Percentiles rank a stretch among this genome's conserved stretches.
Conservation (phyloP, 2,329 filamentous ascomycete species). For the Magnaporthiopsis incrustans region DNA sequence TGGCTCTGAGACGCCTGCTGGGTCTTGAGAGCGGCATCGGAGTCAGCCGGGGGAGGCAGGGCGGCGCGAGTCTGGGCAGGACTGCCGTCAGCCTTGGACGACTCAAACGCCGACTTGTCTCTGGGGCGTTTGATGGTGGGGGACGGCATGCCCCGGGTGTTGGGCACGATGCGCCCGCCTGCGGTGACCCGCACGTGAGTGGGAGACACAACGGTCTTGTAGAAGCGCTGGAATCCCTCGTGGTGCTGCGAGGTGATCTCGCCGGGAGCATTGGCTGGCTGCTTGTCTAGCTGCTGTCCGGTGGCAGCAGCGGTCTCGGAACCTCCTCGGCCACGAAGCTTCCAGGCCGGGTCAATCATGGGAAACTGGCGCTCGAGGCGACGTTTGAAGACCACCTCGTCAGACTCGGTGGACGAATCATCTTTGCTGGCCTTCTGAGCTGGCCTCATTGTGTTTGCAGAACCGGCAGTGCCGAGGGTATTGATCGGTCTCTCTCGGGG, state of each 20-base stretch:
- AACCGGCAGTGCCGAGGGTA: not conserved
- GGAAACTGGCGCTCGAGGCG: conserved; percentile 20
- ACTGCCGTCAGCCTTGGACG: conserved; percentile 14
- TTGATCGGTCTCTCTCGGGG: conserved; percentile 2
- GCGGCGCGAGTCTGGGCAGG: conserved; percentile 9
- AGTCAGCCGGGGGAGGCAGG: conserved; percentile 7
- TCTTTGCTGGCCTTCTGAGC: conserved; percentile 18
- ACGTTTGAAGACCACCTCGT: conserved; percentile 21
- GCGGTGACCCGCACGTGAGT: conserved; percentile 61
- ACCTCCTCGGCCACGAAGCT: conserved; percentile 37
- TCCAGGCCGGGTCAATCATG: conserved; percentile 24
- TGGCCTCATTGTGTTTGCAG: conserved; percentile 2
- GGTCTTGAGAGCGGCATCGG: conserved; percentile 1
- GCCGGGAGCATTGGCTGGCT: conserved; percentile 45
- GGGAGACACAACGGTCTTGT: conserved; percentile 59
- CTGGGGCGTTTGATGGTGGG: conserved; percentile 43
- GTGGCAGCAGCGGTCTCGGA: conserved; percentile 28
- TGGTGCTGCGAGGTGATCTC: conserved; percentile 46
- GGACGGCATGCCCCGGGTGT: conserved; percentile 46
- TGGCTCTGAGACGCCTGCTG: conserved; percentile 6
- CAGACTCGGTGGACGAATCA: conserved; percentile 25
- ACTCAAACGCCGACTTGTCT: conserved; percentile 25
- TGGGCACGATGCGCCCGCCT: conserved; percentile 59
- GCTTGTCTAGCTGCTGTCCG: conserved; percentile 16
- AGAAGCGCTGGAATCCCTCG: conserved; percentile 61